Evolutionary conservation across 331 rosid species (phyloP).

Genomic region (Quercus lobata): DNA sequence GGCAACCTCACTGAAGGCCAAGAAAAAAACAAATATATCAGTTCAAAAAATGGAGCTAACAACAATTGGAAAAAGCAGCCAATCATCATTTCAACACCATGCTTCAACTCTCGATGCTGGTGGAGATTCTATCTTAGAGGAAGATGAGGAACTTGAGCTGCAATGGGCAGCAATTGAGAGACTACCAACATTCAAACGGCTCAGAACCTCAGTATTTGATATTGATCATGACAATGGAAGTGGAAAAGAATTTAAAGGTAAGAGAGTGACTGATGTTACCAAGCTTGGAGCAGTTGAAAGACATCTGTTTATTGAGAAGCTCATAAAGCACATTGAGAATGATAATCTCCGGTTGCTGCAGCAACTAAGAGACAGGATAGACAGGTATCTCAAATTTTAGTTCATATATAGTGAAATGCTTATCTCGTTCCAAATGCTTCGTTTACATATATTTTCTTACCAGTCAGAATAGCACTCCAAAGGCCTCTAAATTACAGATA

Average conservation of each 20-base stretch:
- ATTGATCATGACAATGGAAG: slow-evolving; percentile 22
- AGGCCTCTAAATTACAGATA: too few species aligned
- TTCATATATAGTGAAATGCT: neutral
- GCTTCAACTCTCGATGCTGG: too few species aligned
- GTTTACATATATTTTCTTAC: too few species aligned
- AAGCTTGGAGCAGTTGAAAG: neutral
- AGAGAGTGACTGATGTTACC: neutral
- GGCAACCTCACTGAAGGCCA: neutral
- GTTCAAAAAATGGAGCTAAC: slow-evolving; percentile 25
- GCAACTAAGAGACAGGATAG: neutral
- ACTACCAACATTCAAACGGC: slow-evolving; percentile 43
- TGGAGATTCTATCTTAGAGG: slow-evolving; percentile 44
- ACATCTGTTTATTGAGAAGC: neutral
- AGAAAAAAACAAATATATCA: neutral
- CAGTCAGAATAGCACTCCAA: too few species aligned
- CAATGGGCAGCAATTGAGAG: slow-evolving; percentile 55
- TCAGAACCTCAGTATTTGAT: slow-evolving; percentile 44
- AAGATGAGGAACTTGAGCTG: slow-evolving; percentile 42
- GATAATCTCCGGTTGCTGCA: slow-evolving; percentile 1
- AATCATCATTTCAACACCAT: neutral
- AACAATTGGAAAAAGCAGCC: neutral
- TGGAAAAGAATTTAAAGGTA: slow-evolving; percentile 1
- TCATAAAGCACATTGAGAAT: neutral
- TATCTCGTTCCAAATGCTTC: too few species aligned
- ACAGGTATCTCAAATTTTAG: neutral